Evolutionary conservation across 352 stramenopile species (phyloP), one percentile per base, ranked within the genome.

Genomic region (Globisporangium heterothallicum): DNA sequence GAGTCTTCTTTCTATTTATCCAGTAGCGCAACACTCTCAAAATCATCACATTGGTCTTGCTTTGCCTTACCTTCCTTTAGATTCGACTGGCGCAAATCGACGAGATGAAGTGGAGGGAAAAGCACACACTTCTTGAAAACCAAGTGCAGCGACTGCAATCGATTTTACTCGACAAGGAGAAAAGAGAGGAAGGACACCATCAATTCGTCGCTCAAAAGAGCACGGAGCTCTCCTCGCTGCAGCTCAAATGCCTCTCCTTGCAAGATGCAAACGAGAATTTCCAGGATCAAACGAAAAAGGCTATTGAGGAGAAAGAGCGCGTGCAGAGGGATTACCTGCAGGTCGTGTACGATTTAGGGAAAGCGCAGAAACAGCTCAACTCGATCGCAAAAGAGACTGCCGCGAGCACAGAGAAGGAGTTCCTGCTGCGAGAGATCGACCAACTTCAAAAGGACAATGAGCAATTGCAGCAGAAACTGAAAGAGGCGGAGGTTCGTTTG

Each of bases 281-380:
- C 2, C 58, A 76, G 42, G 66, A 73, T 10, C 61, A 74, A 24
- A 42, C 66, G 3, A 58, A 59, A 30, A 65, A 71, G 30, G 68
- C 61, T 0, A 51, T 30, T 0, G 56, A 64, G 6, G 67, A 80
- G 43, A 68, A 68, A 40, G 72, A 83, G 6, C 67, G 70, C 24
- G 60, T 75, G 8, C 66, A 71, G 18, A 74, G 76, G 34, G 72
- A 79, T 40, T 79, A 78, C 42, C 24, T 67, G 40, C 71, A 83
- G 45, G 66, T 78, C 19, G 66, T 76, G 18, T 79, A 60, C 42
- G 72, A 83, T 26, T 32, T 83, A 9, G 54, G 68, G 8, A 78
- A 78, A 54, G 38, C 65, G 0, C 65, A 78, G 26, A 75, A 75
- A 24, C 66, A 78, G 45, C 52, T 78, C 30, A 78, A 74, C 21